A percentile compares a stretch with the other conserved stretches of the same genome.
Conservation (phyloP, 495 filamentous ascomycete genomes). For the Lasiosphaeria hispida region DNA sequence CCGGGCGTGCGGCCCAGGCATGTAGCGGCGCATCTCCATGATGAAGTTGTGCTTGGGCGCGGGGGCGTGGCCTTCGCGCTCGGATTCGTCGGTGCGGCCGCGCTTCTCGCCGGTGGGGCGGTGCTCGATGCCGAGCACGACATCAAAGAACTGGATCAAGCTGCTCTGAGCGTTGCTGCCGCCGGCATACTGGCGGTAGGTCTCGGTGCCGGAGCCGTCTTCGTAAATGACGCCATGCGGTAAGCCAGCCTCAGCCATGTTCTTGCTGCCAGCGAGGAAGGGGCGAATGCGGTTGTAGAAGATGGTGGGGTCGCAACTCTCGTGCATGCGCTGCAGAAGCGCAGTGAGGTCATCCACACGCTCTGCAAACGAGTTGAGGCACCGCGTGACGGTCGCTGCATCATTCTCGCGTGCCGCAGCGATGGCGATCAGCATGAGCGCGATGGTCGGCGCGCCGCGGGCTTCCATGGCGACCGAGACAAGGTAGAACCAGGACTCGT, state of each 20-base stretch:
- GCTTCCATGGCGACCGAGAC: constrained; percentile 95
- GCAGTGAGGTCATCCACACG: constrained; percentile 76
- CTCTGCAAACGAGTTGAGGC: constrained; percentile 76
- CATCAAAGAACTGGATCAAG: constrained; percentile 94
- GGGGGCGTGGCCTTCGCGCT: constrained; percentile 51
- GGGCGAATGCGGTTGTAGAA: constrained; percentile 95
- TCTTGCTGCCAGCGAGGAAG: constrained; percentile 93
- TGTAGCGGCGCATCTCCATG: constrained; percentile 92
- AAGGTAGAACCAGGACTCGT: constrained; percentile 98
- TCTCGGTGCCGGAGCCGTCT: constrained; percentile 64
- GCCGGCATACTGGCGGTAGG: constrained; percentile 81
- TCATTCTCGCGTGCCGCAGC: constrained; percentile 72
- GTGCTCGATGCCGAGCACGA: constrained; percentile 87
- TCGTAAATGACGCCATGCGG: constrained; percentile 88
- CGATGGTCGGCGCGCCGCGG: constrained; percentile 81
- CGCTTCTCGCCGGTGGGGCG: constrained; percentile 77
- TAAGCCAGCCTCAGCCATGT: constrained; percentile 91
- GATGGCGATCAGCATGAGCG: constrained; percentile 85
- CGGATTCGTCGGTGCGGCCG: constrained; percentile 42
- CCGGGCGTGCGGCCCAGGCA: constrained; percentile 87
- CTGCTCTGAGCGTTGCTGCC: constrained; percentile 97
- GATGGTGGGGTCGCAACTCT: constrained; percentile 88
- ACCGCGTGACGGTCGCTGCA: constrained; percentile 65
- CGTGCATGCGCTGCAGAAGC: constrained; percentile 81
- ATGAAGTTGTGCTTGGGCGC: constrained; percentile 83